Evolutionary conservation across 257 asterid genomes (phyloP).

Genomic region (Cordia subcordata): DNA sequence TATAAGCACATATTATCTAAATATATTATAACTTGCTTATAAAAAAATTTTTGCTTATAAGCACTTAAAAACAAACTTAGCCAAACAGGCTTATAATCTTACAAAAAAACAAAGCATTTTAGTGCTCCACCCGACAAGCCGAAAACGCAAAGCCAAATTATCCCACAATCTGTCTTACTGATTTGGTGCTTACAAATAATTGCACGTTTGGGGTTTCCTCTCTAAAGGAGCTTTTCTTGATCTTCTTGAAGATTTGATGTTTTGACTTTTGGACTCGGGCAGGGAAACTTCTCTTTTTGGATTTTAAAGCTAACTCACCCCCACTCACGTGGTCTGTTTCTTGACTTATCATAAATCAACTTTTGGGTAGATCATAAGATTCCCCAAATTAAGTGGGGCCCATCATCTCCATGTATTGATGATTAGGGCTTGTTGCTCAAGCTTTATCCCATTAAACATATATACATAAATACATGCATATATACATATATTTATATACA

Average conservation of each 20-base stretch:
- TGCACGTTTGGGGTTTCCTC: conserved; percentile 64
- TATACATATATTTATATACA: no score
- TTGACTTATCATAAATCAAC: conserved; percentile 30
- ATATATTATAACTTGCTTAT: no score
- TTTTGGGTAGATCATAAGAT: conserved; percentile 30
- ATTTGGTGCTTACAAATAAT: conserved; percentile 31
- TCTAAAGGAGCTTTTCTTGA: conserved; percentile 54
- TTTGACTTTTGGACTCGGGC: conserved; percentile 66
- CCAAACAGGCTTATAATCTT: no score
- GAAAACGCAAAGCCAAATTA: no score
- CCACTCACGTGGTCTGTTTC: conserved; percentile 81
- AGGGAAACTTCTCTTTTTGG: conserved; percentile 80
- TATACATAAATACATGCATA: no score
- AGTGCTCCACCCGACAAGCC: no score
- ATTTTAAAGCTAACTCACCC: conserved; percentile 64
- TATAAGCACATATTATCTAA: no score
- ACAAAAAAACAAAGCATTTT: no score
- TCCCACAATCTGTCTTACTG: no score
- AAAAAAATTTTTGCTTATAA: no score
- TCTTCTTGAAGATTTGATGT: conserved; percentile 63
- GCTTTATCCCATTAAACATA: conserved; percentile 15
- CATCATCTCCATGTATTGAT: conserved; percentile 41
- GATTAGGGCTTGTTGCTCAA: conserved; percentile 53
- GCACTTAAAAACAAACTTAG: no score
- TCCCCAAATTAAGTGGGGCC: conserved; percentile 53